A percentile compares a stretch with the other conserved stretches of the same genome.
These are phyloP conservation scores for Gonapodya sp. DNA, from an alignment of 192 early-diverging fungal species.

Conservation along the genomic window DNA sequence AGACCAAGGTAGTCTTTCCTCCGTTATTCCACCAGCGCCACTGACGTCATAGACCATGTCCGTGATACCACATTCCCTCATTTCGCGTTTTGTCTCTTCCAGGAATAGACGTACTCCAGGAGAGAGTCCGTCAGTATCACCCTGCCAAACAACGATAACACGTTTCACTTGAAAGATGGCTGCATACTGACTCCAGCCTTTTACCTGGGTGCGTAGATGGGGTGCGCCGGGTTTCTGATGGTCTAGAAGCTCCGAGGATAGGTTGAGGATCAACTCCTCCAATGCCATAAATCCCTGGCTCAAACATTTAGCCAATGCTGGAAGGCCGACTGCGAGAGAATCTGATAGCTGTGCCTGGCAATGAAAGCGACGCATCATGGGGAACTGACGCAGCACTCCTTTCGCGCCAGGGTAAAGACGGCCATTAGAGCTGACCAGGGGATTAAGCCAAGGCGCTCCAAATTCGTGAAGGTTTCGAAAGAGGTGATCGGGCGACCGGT, in stretches of 20 bases:
- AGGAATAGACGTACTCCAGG: no score
- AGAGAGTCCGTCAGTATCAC: no score
- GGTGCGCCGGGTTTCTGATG: background rate
- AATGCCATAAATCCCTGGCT: background rate
- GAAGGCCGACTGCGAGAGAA: background rate
- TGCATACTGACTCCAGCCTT: background rate
- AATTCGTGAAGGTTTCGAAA: background rate
- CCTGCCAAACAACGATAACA: background rate
- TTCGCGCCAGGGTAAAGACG: background rate
- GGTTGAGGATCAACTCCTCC: background rate
- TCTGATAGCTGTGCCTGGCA: background rate
- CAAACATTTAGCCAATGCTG: background rate
- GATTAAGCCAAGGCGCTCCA: background rate
- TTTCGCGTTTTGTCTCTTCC: no score
- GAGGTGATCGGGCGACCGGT: background rate
- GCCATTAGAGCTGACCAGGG: background rate
- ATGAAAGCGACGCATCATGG: background rate
- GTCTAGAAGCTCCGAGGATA: background rate
- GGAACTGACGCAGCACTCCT: background rate
- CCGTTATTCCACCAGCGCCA: no score
- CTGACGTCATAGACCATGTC: no score
- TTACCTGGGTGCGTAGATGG: background rate
- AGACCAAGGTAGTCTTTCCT: no score
- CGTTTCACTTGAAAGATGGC: background rate
- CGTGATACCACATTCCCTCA: no score